phyloP scores from a whole-genome alignment of 495 filamentous ascomycete species.

The Lindgomyces ingoldianus region DNA sequence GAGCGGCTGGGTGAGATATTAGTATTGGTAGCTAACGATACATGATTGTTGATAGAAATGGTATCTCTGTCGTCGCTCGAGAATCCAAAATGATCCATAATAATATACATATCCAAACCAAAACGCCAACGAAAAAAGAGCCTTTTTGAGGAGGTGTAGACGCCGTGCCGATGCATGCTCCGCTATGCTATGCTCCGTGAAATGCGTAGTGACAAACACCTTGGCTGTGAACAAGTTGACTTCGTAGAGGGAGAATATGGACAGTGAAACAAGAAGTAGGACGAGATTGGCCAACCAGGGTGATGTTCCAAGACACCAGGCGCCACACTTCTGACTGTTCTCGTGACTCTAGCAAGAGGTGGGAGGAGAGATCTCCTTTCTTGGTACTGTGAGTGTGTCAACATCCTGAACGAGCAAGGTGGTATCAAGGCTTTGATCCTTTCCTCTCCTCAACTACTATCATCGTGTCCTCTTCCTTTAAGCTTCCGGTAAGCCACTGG shows the following conservation, averaged over 20 bases:
- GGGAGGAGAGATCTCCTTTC: background rate
- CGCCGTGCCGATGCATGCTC: slow-evolving; percentile 2
- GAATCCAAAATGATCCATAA: background rate
- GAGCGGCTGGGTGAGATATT: too few relatives aligned
- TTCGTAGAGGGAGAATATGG: background rate
- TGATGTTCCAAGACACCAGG: too few relatives aligned
- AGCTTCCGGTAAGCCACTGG: slow-evolving; percentile 24
- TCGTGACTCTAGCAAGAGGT: background rate
- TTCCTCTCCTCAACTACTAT: background rate
- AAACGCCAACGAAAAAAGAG: background rate
- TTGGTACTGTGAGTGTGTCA: background rate
- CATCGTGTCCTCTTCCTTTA: slow-evolving; percentile 20
- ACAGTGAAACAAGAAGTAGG: background rate
- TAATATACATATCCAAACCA: background rate
- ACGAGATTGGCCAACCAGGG: background rate
- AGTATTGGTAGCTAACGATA: too few relatives aligned
- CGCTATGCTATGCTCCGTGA: slow-evolving; percentile 9
- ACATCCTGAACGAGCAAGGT: too few relatives aligned
- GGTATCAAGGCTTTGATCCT: too few relatives aligned
- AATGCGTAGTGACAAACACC: background rate
- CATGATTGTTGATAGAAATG: background rate
- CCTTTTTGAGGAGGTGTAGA: background rate
- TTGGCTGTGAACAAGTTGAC: background rate
- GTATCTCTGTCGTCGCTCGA: background rate
- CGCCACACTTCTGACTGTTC: too few relatives aligned